Conservation (phyloP, 257 asterid genomes). For the Gentiana straminea region DNA sequence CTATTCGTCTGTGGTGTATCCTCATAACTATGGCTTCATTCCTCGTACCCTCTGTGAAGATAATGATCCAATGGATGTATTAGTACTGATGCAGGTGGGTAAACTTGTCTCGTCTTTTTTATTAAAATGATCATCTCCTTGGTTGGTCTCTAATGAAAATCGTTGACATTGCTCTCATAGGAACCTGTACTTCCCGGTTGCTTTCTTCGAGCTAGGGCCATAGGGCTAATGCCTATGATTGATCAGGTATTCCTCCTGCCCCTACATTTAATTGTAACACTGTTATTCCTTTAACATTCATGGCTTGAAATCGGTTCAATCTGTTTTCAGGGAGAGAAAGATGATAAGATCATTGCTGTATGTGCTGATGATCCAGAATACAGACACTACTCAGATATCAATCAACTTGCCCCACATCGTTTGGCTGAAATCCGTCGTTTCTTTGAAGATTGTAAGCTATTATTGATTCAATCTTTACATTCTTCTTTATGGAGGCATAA, state of each 20-base stretch:
- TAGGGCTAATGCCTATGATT: constrained; percentile 93
- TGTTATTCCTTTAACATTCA: no score
- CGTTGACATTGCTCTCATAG: constrained; percentile 14
- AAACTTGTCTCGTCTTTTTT: background rate
- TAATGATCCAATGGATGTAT: constrained; percentile 79
- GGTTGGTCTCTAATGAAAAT: no score
- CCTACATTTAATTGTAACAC: background rate
- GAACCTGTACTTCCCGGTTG: constrained; percentile 81
- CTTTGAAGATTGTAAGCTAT: constrained; percentile 80
- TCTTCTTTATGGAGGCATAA: background rate
- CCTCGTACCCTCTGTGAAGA: constrained; percentile 87
- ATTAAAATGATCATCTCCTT: background rate
- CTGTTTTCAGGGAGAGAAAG: constrained; percentile 59
- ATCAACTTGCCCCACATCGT: constrained; percentile 72
- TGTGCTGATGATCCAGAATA: constrained; percentile 85
- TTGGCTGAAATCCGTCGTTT: constrained; percentile 86
- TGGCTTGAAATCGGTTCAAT: no score
- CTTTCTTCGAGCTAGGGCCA: constrained; percentile 84
- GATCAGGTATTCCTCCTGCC: constrained; percentile 45
- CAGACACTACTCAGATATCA: constrained; percentile 56
- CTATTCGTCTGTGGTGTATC: constrained; percentile 91
- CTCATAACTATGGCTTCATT: constrained; percentile 87
- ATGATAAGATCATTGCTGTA: constrained; percentile 83
- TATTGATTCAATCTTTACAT: background rate
- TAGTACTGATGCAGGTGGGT: constrained; percentile 74